Evolutionary conservation across 31 red algal genomes (phyloP), one percentile per base, ranked within the genome.

Genomic region (Bonnemaisonia californica): DNA sequence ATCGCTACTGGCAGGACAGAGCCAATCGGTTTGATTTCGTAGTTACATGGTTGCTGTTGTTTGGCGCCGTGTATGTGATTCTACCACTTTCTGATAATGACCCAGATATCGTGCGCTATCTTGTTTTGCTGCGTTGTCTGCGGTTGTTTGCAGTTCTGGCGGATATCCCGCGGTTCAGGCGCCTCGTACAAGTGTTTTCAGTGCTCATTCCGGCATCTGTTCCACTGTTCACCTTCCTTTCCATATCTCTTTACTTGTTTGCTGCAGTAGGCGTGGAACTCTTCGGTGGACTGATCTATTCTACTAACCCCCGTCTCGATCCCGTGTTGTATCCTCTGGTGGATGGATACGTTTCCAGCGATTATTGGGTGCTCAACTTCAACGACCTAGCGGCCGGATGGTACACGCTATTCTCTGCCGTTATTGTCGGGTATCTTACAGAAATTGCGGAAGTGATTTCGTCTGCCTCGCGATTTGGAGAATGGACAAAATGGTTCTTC

Each of bases 311-410:
- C 4, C 79, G 82, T 7, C 70, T 94, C 37, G 74, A 94, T 73
- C 83, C 82, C 27, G 42, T 8, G 18, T 65, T 72, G 3, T 55
- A 85, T 42, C 39, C 22, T 23, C 54, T 83, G 23, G 91, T 94
- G 13, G 77, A 83, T 60, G 91, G 82, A 21, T 94, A 65, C 48
- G 72, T 87, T 5, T 28, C 31, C 24, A 89, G 87, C 48, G 62
- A 94, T 32, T 94, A 88, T 63, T 83, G 84, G 91, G 71, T 70
- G 19, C 79, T 94, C 29, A 94, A 94, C 48, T 94, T 94, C 63
- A 94, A 94, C 72, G 91, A 94, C 74, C 73, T 94, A 47, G 91
- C 74, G 19, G 69, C 91, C 23, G 91, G 83, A 19, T 94, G 91
- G 84, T 83, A 81, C 54, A 84, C 72, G 24, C 80, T 94, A 54